Evolutionary conservation across 1,139 yeast genomes (phyloP).

Genomic region (Citeromyces hawaiiensis): DNA sequence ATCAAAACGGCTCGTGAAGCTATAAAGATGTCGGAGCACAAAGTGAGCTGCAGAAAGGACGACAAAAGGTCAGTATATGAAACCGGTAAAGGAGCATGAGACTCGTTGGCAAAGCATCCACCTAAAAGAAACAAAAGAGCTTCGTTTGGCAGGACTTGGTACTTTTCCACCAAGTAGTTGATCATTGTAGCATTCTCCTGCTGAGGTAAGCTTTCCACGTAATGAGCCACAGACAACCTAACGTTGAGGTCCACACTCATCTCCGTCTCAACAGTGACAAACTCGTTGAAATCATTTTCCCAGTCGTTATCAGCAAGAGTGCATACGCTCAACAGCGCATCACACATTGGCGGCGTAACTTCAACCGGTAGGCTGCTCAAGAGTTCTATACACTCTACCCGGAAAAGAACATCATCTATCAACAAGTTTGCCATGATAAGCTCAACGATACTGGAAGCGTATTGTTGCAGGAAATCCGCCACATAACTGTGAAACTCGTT

Average conservation of each 20-base stretch:
- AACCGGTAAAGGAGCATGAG: conserved; percentile 6
- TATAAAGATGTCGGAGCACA: conserved; percentile 19
- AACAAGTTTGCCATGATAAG: neutral
- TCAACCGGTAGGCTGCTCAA: neutral
- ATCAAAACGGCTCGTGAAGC: conserved; percentile 31
- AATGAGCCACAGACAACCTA: conserved; percentile 42
- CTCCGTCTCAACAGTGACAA: conserved; percentile 64
- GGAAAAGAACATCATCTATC: neutral
- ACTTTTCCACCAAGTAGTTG: conserved; percentile 10
- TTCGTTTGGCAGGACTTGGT: conserved; percentile 19
- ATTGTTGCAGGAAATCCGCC: neutral
- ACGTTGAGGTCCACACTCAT: conserved; percentile 32
- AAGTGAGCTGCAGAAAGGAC: neutral
- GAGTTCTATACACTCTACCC: neutral
- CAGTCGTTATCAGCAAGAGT: conserved; percentile 12
- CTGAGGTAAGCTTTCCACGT: conserved; percentile 28
- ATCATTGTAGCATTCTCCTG: conserved; percentile 22
- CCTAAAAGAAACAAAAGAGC: conserved; percentile 26
- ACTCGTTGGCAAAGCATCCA: conserved; percentile 31
- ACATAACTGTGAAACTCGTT: neutral
- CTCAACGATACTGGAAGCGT: neutral
- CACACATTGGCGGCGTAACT: neutral
- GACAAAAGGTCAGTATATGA: neutral
- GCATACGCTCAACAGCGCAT: neutral
- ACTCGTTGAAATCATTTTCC: conserved; percentile 60